Evolutionary conservation across 495 filamentous ascomycete genomes (phyloP).

Genomic region (Melanomma pulvis-pyrius): DNA sequence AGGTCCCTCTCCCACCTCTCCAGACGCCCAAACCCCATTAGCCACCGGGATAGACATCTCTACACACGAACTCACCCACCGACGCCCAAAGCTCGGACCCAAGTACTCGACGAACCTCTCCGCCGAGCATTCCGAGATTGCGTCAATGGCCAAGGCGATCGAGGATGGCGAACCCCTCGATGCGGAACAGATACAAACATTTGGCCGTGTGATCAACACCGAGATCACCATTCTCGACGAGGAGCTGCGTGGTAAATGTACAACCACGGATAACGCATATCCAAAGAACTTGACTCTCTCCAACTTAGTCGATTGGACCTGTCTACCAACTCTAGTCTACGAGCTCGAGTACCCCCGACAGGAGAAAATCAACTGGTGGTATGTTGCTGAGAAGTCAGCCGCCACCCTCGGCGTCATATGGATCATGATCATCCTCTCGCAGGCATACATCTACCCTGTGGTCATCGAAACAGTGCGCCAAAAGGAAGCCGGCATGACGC

Average conservation of each 20-base stretch:
- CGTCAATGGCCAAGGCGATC: constrained; percentile 58
- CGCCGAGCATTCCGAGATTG: constrained; percentile 52
- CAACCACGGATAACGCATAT: constrained; percentile 52
- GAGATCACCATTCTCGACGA: constrained; percentile 64
- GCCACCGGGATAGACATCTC: constrained; percentile 41
- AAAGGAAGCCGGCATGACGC: constrained; percentile 63
- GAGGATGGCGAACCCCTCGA: constrained; percentile 60
- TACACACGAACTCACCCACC: constrained; percentile 48
- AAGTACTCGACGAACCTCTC: constrained; percentile 43
- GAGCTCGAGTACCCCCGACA: constrained; percentile 76
- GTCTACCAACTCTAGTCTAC: constrained; percentile 74
- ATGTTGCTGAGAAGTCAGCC: constrained; percentile 67
- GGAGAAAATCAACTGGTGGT: constrained; percentile 67
- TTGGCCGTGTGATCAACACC: constrained; percentile 60
- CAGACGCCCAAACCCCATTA: constrained; percentile 32
- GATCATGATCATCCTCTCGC: constrained; percentile 58
- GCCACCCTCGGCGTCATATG: constrained; percentile 70
- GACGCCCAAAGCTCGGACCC: constrained; percentile 47
- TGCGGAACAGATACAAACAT: constrained; percentile 59
- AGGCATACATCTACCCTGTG: constrained; percentile 64
- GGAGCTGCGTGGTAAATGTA: constrained; percentile 63
- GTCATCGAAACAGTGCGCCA: constrained; percentile 66
- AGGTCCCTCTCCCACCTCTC: constrained; percentile 36
- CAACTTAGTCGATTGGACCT: constrained; percentile 72
- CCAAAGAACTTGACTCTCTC: constrained; percentile 66